phyloP scores from a whole-genome alignment of 257 asterid species.

The Scutellaria baicalensis region DNA sequence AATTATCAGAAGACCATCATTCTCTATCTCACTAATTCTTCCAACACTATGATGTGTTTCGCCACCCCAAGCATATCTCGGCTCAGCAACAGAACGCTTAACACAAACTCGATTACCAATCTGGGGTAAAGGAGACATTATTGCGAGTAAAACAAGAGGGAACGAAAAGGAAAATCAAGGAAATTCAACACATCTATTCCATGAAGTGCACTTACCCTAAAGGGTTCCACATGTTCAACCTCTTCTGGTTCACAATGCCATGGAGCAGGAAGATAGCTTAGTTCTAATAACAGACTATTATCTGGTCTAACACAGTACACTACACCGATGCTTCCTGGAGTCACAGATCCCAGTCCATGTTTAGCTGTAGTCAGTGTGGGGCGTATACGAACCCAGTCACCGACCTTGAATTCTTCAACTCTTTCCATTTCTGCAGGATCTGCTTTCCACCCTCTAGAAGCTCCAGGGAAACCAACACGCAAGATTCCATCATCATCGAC shows the following conservation, averaged over 20 bases:
- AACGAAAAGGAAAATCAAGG: neutral
- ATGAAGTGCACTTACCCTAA: conserved; percentile 54
- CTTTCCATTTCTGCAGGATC: conserved; percentile 99
- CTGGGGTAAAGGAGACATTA: conserved; percentile 29
- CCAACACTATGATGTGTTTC: conserved; percentile 99
- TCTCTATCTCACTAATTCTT: conserved; percentile 86
- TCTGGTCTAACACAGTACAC: conserved; percentile 91
- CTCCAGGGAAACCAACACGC: conserved; percentile 99
- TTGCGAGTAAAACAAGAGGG: conserved; percentile 10
- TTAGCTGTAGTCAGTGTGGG: conserved; percentile 90
- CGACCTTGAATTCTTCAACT: conserved; percentile 95
- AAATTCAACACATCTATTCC: neutral
- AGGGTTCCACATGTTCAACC: conserved; percentile 92
- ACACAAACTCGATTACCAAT: conserved; percentile 96
- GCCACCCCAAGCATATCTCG: conserved; percentile 99
- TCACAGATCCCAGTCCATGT: conserved; percentile 94
- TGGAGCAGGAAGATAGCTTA: conserved; percentile 92
- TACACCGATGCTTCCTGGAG: conserved; percentile 94
- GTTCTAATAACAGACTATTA: conserved; percentile 72
- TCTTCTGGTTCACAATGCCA: conserved; percentile 99
- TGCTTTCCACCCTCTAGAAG: conserved; percentile 99
- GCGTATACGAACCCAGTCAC: conserved; percentile 99
- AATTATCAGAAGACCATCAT: conserved; percentile 85
- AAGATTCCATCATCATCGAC: conserved; percentile 99
- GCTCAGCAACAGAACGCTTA: conserved; percentile 98